Conservation (phyloP, 768 basidiomycete species). For the Tubosaeta sp. region DNA sequence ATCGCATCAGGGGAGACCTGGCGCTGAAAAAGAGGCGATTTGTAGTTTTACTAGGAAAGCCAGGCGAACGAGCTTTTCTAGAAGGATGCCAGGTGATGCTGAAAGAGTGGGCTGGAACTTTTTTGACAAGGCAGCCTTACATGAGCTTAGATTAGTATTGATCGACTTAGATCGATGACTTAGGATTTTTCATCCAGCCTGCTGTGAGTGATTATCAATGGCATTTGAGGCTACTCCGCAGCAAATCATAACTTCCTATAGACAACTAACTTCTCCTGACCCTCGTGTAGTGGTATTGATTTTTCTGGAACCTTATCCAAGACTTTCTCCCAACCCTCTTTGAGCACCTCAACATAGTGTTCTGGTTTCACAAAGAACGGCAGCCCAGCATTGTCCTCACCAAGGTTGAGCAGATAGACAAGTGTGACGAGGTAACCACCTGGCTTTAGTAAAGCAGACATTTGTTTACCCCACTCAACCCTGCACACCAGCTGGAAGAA, state of each 20-base stretch:
- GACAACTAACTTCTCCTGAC: slow-evolving; percentile 49
- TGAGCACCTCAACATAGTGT: slow-evolving; percentile 50
- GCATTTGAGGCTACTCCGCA: too few species aligned
- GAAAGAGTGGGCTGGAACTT: too few species aligned
- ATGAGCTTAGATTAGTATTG: too few species aligned
- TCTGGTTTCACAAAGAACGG: slow-evolving; percentile 58
- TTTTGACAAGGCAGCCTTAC: too few species aligned
- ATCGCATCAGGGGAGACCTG: too few species aligned
- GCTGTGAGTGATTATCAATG: too few species aligned
- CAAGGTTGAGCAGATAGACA: slow-evolving; percentile 51
- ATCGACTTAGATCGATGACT: too few species aligned
- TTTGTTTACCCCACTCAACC: slow-evolving; percentile 54
- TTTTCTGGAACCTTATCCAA: slow-evolving; percentile 46
- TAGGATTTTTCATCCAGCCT: too few species aligned
- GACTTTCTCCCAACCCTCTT: slow-evolving; percentile 49
- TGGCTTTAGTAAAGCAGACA: slow-evolving; percentile 50
- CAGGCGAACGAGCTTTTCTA: too few species aligned
- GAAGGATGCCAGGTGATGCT: too few species aligned
- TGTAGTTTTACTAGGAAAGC: neutral
- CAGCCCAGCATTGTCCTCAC: slow-evolving; percentile 49
- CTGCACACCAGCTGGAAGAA: slow-evolving; percentile 58
- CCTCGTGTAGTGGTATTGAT: slow-evolving; percentile 41
- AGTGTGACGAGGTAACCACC: slow-evolving; percentile 62
- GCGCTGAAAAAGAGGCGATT: neutral
- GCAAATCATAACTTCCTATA: slow-evolving; percentile 6